Evolutionary conservation across 1,284 basidiomycete genomes (phyloP), one percentile per base, ranked within the genome.

Genomic region (Fomitiporia mediterranea): DNA sequence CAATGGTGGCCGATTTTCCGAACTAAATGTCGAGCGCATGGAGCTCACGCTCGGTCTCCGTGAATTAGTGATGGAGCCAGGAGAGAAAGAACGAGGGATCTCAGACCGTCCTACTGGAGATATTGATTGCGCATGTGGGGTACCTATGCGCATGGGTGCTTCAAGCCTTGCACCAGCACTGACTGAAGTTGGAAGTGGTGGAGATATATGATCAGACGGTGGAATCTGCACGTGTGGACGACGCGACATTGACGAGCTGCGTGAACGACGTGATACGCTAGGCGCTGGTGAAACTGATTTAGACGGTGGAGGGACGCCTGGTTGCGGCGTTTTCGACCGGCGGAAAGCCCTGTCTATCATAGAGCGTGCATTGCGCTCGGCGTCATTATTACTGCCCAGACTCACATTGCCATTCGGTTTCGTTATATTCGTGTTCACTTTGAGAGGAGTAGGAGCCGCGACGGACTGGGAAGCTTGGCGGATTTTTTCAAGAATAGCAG

Each of bases 311-410:
- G 51, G 17, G 11, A 44, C 42, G 19, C 39, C 28, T 27, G 56
- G 52, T 30, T 58, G 56, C 5, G 56, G 56, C 4, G 56, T 58
- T 53, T 50, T 58, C n/a, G 56, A 54, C 7, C 56, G 51, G 23
- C 51, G 38, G 23, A 43, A 53, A 32, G 39, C n/a, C 15, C 17
- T 21, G 21, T 23, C 43, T 15, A 46, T 25, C 17, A 30, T 30
- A 15, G 48, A 50, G 28, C 48, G 48, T 17, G n/a, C n/a, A 34
- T 34, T 34, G 7, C 23, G 6, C 13, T 25, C 27, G 8, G 23
- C 27, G 4, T 28, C 25, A 17, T 17, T 15, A 46, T 30, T 46
- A 15, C 21, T 15, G 7, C 44, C 30, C 27, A 15, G n/a, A 15
- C 27, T 46, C 9, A 17, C 17, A 37, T 30, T 32, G 6, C 43